Evolutionary conservation across 768 basidiomycete genomes (phyloP).

Genomic region (Boletales sp.): DNA sequence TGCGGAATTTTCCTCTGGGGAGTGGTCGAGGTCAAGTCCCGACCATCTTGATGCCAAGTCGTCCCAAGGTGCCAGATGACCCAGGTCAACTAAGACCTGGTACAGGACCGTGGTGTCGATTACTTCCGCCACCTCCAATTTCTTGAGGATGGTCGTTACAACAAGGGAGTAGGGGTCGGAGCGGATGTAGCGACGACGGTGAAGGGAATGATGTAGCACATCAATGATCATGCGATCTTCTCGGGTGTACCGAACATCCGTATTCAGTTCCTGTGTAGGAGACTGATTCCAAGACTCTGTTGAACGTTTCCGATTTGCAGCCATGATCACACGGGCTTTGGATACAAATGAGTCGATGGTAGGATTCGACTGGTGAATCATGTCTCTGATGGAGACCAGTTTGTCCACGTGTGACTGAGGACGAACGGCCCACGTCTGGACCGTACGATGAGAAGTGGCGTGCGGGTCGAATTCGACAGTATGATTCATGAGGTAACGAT

Average conservation of each 20-base stretch:
- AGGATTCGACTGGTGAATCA: constrained; percentile 42
- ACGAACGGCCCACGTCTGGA: constrained; percentile 59
- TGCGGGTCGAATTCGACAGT: constrained; percentile 52
- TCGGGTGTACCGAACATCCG: constrained; percentile 39
- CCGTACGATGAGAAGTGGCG: constrained; percentile 39
- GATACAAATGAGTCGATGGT: constrained; percentile 46
- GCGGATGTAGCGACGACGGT: constrained; percentile 47
- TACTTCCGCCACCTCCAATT: constrained; percentile 39
- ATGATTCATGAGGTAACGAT: constrained; percentile 61
- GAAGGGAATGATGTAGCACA: constrained; percentile 56
- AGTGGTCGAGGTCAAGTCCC: constrained; percentile 27
- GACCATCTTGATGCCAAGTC: constrained; percentile 47
- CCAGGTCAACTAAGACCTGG: constrained; percentile 62
- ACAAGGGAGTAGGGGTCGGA: constrained; percentile 57
- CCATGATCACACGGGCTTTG: constrained; percentile 47
- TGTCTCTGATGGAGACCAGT: constrained; percentile 43
- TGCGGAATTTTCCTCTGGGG: constrained; percentile 27
- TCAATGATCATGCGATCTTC: constrained; percentile 56
- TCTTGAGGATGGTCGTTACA: constrained; percentile 55
- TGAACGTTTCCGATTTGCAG: constrained; percentile 27
- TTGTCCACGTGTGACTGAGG: constrained; percentile 54
- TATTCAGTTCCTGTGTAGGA: constrained; percentile 27
- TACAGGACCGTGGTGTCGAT: constrained; percentile 32
- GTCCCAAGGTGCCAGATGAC: constrained; percentile 80
- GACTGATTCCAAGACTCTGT: constrained; percentile 29